phyloP scores from a whole-genome alignment of 768 basidiomycete species.

The Coprinopsis strossmayeri region DNA sequence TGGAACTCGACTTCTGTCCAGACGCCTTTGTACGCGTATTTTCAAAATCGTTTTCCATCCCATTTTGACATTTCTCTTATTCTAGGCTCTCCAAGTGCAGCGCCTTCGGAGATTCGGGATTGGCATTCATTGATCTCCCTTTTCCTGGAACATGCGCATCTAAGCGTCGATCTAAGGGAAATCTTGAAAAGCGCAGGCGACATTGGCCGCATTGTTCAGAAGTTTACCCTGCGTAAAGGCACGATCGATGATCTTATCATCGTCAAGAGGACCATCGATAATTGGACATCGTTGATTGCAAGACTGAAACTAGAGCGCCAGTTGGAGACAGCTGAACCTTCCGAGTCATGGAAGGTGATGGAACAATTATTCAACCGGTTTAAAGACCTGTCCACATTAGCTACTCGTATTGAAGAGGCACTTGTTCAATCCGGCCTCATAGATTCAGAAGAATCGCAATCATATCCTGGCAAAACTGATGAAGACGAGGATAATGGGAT shows the following conservation, averaged over 20 bases:
- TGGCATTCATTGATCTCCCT: conserved; percentile 75
- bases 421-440: conserved; percentile 22
- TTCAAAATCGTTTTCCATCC: conserved; percentile 23
- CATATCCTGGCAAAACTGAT: conserved; percentile 3
- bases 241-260: conserved; percentile 58
- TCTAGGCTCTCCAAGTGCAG: conserved; percentile 81
- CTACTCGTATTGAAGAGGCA: conserved; percentile 47
- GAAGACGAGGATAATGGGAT: conserved; percentile 9
- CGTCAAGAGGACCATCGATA: conserved; percentile 53
- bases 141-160: conserved; percentile 53
- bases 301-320: conserved; percentile 50
- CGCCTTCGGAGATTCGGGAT: conserved; percentile 59
- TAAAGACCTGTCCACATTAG: conserved; percentile 43
- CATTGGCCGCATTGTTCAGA: conserved; percentile 68
- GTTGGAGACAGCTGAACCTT: conserved; percentile 38
- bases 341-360: conserved; percentile 48
- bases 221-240: conserved; percentile 64
- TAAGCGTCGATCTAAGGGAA: conserved; percentile 57
- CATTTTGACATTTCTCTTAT: conserved; percentile 5
- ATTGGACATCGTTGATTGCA: conserved; percentile 48
- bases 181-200: conserved; percentile 59
- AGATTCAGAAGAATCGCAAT: conserved; percentile 2
- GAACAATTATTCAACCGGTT: conserved; percentile 49
- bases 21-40: conserved; percentile 65
- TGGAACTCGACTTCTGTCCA: conserved; percentile 65